Percentiles rank a stretch among this genome's conserved stretches.
phyloP scores from a whole-genome alignment of 176 grass and related monocot genomes.

The Carex scoparia region DNA sequence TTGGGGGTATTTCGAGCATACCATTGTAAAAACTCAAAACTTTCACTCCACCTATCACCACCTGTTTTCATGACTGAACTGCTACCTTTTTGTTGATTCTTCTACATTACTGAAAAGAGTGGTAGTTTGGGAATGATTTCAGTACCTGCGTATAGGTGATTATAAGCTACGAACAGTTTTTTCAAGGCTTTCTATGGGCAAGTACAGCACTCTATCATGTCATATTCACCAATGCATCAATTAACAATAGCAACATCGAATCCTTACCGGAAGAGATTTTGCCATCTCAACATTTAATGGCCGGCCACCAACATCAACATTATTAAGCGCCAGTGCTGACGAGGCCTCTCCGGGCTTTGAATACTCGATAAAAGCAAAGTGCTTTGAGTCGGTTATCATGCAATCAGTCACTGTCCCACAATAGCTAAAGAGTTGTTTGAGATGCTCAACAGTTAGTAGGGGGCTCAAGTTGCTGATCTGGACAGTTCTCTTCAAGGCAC shows the following conservation, averaged over 20 bases:
- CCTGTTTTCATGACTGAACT: not conserved
- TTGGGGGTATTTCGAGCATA: not conserved
- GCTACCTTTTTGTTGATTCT: not conserved
- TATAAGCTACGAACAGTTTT: not conserved
- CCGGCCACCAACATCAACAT: conserved; percentile 72
- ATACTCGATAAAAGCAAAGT: conserved; percentile 85
- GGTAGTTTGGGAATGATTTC: not conserved
- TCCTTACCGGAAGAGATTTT: conserved; percentile 67
- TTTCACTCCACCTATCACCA: not conserved
- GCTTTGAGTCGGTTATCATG: conserved; percentile 72
- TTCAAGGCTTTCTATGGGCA: not conserved
- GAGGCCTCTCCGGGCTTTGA: conserved; percentile 81
- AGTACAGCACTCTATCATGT: not conserved
- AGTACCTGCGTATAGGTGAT: not conserved
- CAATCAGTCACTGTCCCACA: conserved; percentile 88
- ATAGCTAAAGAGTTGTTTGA: conserved; percentile 84
- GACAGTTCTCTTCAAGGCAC: conserved; percentile 74
- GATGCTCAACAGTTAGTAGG: conserved; percentile 61
- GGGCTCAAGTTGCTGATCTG: conserved; percentile 96
- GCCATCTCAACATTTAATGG: conserved; percentile 97
- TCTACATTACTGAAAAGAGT: not conserved
- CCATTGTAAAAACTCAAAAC: not conserved
- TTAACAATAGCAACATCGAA: conserved; percentile 25
- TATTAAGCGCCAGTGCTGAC: conserved; percentile 68
- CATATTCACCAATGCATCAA: conserved; percentile 8